A percentile compares a stretch with the other conserved stretches of the same genome.
These are phyloP conservation scores for Poteriospumella lacustris DNA, from an alignment of 108 stramenopile species.

Conservation along the genomic window DNA sequence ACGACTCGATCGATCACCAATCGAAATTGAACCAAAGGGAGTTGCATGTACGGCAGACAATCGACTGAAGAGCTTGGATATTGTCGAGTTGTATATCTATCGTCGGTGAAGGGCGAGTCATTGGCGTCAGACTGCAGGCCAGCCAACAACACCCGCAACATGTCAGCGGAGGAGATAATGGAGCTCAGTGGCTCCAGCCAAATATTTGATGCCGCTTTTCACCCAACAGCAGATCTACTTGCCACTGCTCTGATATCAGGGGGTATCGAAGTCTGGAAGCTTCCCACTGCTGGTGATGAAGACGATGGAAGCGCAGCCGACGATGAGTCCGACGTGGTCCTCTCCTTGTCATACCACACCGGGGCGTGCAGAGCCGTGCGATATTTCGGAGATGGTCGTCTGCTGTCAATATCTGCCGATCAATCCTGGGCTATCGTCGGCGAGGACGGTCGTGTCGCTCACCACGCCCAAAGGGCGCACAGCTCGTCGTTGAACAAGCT, in stretches of 20 bases:
- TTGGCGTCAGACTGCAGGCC: too few species aligned
- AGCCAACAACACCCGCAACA: too few species aligned
- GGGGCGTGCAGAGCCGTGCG: too few species aligned
- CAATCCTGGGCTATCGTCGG: not conserved
- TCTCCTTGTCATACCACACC: not conserved
- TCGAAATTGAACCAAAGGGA: too few species aligned
- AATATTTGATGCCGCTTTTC: not conserved
- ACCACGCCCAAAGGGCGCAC: not conserved
- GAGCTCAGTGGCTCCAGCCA: too few species aligned
- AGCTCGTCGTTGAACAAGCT: not conserved
- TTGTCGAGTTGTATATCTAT: too few species aligned
- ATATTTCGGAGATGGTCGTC: not conserved
- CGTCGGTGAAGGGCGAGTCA: too few species aligned
- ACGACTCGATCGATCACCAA: too few species aligned
- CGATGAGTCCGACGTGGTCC: not conserved
- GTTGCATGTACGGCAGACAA: too few species aligned
- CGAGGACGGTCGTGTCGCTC: not conserved
- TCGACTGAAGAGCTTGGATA: too few species aligned
- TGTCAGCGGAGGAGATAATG: too few species aligned
- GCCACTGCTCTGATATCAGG: not conserved
- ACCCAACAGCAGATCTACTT: not conserved
- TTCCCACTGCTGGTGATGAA: not conserved
- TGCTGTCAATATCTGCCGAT: not conserved
- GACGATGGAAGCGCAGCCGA: not conserved
- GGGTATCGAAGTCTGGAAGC: not conserved